Conservation (phyloP, 495 filamentous ascomycete genomes). For the Wilcoxina mikolae region DNA sequence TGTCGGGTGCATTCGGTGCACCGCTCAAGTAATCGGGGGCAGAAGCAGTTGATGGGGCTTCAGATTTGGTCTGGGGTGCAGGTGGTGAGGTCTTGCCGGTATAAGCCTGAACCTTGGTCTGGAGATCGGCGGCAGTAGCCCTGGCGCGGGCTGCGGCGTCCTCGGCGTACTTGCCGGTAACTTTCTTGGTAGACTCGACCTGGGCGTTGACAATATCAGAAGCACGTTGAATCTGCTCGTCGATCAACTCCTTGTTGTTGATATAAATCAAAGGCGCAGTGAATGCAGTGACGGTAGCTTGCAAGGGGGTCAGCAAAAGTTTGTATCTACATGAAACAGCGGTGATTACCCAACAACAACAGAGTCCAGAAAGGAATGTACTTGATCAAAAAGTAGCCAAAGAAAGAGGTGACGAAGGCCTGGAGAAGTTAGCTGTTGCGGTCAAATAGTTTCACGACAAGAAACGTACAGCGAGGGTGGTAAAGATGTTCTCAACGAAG, state of each 20-base stretch:
- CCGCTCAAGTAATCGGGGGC: not conserved
- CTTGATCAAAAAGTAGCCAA: constrained; percentile 88
- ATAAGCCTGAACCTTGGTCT: constrained; percentile 67
- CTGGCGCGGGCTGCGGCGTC: constrained; percentile 62
- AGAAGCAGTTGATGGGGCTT: not conserved
- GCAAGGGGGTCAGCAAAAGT: not conserved
- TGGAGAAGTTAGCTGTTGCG: constrained; percentile 27
- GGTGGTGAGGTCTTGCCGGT: constrained; percentile 15
- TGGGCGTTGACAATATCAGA: constrained; percentile 63
- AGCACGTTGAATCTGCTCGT: constrained; percentile 59
- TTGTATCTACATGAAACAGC: not conserved
- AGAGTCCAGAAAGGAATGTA: constrained; percentile 89
- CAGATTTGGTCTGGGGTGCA: not conserved
- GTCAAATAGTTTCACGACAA: constrained; percentile 7
- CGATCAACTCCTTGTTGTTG: constrained; percentile 85
- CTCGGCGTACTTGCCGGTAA: constrained; percentile 68
- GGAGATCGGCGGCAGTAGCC: constrained; percentile 70
- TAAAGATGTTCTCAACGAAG: constrained; percentile 82
- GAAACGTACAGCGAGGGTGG: constrained; percentile 60
- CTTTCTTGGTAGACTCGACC: constrained; percentile 59
- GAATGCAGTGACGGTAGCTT: constrained; percentile 57
- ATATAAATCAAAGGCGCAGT: constrained; percentile 80
- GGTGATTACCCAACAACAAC: constrained; percentile 43
- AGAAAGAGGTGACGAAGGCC: constrained; percentile 64
- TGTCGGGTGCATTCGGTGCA: not conserved